Evolutionary conservation across 2,329 filamentous ascomycete genomes (phyloP).

Genomic region (Grosmannia serpens): DNA sequence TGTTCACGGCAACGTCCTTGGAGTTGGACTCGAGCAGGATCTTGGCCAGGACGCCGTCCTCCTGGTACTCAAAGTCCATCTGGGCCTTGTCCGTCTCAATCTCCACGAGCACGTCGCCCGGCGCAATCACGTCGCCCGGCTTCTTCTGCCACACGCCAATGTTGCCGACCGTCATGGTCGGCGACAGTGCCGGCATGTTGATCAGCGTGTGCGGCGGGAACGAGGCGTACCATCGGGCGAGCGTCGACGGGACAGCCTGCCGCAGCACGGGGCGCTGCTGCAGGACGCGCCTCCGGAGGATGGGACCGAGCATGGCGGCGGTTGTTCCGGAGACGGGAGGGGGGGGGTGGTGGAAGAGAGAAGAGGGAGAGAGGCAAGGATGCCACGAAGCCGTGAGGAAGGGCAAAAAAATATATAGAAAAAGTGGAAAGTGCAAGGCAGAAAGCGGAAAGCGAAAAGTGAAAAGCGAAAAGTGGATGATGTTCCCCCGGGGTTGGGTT

Average conservation of each 20-base stretch:
- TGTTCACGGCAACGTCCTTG: constrained; percentile 90
- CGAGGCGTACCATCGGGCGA: constrained; percentile 61
- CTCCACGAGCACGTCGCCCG: constrained; percentile 87
- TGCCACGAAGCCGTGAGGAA: neutral
- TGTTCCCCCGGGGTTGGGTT: too few relatives aligned
- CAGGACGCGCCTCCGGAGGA: constrained; percentile 51
- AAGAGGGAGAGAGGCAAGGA: neutral
- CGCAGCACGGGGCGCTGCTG: constrained; percentile 38
- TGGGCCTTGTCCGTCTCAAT: constrained; percentile 92
- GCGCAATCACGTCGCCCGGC: constrained; percentile 71
- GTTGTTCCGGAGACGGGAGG: neutral
- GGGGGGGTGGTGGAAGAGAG: too few relatives aligned
- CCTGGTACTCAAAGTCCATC: constrained; percentile 90
- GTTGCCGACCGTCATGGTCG: constrained; percentile 94
- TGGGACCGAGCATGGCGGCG: constrained; percentile 48
- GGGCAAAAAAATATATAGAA: neutral
- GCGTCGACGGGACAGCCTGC: constrained; percentile 38
- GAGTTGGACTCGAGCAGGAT: constrained; percentile 83
- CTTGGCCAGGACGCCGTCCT: constrained; percentile 80
- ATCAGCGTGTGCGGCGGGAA: constrained; percentile 92
- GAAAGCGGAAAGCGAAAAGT: too few relatives aligned
- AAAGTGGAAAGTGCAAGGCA: too few relatives aligned
- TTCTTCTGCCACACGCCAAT: constrained; percentile 99
- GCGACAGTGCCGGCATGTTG: constrained; percentile 95
- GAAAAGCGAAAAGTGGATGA: too few relatives aligned